These are phyloP conservation scores for Podospora anserina DNA, from an alignment of 495 filamentous ascomycete genomes.

Conservation along the genomic window DNA sequence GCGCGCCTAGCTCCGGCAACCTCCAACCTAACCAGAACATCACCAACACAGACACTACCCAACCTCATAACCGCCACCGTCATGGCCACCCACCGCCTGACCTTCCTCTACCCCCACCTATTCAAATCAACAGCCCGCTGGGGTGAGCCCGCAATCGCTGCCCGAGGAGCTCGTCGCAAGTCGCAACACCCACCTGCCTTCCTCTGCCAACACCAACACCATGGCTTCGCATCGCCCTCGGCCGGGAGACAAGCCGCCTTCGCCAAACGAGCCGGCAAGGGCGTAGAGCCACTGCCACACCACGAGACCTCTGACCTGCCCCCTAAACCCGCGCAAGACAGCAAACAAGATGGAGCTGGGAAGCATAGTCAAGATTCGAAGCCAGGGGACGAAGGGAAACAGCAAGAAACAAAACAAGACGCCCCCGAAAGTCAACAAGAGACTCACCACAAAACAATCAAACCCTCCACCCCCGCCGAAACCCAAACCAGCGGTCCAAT, in stretches of 20 bases:
- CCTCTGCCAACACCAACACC: conserved; percentile 25
- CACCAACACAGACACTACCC: not conserved
- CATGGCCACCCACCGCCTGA: conserved; percentile 67
- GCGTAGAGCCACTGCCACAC: conserved; percentile 51
- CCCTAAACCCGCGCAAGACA: conserved; percentile 13
- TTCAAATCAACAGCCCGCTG: conserved; percentile 45
- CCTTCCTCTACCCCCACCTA: conserved; percentile 72
- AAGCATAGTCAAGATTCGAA: conserved; percentile 9
- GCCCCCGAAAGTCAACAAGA: not conserved
- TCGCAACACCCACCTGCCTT: conserved; percentile 12
- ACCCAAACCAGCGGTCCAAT: not conserved
- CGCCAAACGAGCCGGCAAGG: conserved; percentile 58
- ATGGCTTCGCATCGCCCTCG: conserved; percentile 35
- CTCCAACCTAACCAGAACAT: not conserved
- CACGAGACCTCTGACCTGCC: conserved; percentile 10
- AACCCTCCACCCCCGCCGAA: not conserved
- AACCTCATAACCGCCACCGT: conserved; percentile 11
- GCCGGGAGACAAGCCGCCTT: conserved; percentile 34
- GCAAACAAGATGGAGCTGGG: conserved; percentile 17
- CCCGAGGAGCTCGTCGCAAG: conserved; percentile 24
- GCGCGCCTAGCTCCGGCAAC: conserved; percentile 3
- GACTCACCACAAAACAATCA: not conserved
- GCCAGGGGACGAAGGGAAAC: conserved; percentile 14
- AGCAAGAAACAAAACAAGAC: conserved; percentile 5
- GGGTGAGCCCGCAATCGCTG: conserved; percentile 31